Percentiles rank a stretch among this genome's conserved stretches.
Conservation (phyloP, 108 stramenopile species). For the Cyclotella kingstonii region DNA sequence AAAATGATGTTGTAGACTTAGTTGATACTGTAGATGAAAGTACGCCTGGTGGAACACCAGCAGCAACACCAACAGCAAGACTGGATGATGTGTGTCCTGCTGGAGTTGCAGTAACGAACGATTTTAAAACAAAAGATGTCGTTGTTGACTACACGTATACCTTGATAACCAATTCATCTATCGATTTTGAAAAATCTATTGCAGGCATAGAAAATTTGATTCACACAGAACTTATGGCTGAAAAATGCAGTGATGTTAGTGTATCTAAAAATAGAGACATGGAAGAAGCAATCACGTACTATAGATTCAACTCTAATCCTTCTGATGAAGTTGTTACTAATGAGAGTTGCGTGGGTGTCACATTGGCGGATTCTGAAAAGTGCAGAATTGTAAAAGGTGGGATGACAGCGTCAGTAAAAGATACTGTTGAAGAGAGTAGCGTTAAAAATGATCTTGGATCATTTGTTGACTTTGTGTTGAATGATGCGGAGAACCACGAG, state of each 20-base stretch:
- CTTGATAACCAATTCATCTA: not conserved
- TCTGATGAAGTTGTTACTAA: slow-evolving; percentile 13
- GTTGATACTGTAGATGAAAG: not conserved
- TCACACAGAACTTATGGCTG: slow-evolving; percentile 5
- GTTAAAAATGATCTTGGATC: slow-evolving; percentile 12
- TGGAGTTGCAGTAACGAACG: not conserved
- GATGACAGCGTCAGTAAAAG: slow-evolving; percentile 9
- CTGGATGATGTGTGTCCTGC: slow-evolving; percentile 8
- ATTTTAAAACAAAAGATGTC: not conserved
- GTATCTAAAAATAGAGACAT: not conserved
- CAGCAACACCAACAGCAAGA: not conserved
- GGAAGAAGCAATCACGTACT: slow-evolving; percentile 5
- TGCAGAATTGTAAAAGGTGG: slow-evolving; percentile 22
- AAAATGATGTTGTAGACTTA: not conserved
- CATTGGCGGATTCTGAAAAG: slow-evolving; percentile 6
- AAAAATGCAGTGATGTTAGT: slow-evolving; percentile 7
- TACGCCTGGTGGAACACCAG: not conserved
- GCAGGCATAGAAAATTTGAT: slow-evolving; percentile 11
- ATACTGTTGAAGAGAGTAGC: not conserved
- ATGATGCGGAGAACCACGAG: slow-evolving; percentile 3
- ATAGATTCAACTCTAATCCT: slow-evolving; percentile 37
- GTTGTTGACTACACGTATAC: slow-evolving; percentile 7
- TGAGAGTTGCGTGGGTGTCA: slow-evolving; percentile 3
- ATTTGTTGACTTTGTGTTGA: slow-evolving; percentile 6
- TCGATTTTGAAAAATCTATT: not conserved